phyloP scores from a whole-genome alignment of 352 stramenopile genomes.

The Thalassiosira livingstoniorum region DNA sequence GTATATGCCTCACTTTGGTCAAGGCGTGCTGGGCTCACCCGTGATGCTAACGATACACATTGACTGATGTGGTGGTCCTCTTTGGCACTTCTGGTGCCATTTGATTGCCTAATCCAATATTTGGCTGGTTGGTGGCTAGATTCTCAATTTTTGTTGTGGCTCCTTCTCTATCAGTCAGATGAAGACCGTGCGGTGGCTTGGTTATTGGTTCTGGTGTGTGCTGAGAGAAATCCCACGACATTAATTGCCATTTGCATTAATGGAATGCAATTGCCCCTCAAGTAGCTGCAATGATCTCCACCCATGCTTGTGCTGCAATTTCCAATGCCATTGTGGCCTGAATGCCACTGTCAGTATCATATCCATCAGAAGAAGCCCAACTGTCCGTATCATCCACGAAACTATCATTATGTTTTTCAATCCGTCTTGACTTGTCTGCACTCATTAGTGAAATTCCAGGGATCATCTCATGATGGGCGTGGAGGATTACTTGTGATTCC shows the following conservation, averaged over 20 bases:
- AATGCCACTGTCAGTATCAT: background rate
- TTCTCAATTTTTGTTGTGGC: background rate
- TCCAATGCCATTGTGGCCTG: background rate
- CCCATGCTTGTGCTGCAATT: background rate
- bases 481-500: no score
- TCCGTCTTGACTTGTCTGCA: background rate
- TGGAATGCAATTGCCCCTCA: background rate
- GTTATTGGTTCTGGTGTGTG: background rate
- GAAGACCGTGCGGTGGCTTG: background rate
- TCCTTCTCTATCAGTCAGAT: background rate
- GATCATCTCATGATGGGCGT: background rate
- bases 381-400: background rate
- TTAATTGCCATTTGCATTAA: background rate
- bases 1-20: background rate
- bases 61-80: background rate
- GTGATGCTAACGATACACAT: background rate
- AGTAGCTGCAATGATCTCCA: background rate
- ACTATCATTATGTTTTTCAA: background rate
- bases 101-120: background rate
- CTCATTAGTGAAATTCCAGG: background rate
- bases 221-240: background rate
- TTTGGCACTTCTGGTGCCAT: background rate
- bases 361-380: background rate
- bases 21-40: background rate
- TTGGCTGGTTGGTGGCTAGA: background rate